Conservation (phyloP, 2,329 filamentous ascomycete genomes). For the Fusarium sp. region DNA sequence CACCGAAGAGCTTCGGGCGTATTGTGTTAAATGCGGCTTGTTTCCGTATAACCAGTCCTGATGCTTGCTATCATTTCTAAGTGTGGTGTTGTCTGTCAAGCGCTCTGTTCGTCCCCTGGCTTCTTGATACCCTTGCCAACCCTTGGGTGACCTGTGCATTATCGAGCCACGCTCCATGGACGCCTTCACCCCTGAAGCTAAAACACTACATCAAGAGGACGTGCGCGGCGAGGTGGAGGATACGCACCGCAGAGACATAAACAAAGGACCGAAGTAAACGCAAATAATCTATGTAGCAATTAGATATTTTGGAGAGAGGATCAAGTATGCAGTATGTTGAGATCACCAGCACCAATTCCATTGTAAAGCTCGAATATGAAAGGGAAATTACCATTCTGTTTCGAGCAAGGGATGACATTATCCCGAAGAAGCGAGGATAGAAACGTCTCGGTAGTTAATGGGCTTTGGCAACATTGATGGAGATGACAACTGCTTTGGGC, state of each 20-base stretch:
- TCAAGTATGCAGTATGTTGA: neutral
- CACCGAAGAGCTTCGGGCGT: neutral
- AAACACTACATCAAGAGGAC: conserved; percentile 12
- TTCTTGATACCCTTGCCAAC: conserved; percentile 16
- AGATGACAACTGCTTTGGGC: conserved; percentile 22
- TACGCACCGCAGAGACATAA: conserved; percentile 5
- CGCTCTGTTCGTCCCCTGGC: conserved; percentile 9
- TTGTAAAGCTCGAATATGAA: neutral
- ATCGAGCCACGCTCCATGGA: conserved; percentile 29
- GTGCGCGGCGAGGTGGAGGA: conserved; percentile 17
- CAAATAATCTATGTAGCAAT: neutral
- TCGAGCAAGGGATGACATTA: conserved; percentile 1
- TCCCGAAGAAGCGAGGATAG: neutral
- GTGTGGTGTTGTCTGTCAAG: neutral
- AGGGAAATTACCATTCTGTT: conserved; percentile 1
- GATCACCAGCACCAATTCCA: neutral
- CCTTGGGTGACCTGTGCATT: conserved; percentile 16
- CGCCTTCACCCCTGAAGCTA: conserved; percentile 35
- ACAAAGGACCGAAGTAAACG: conserved; percentile 25
- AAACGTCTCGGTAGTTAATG: conserved; percentile 21
- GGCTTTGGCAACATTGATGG: neutral
- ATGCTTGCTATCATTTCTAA: conserved; percentile 5
- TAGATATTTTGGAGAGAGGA: neutral
- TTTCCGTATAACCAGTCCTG: neutral
- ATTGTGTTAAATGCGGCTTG: neutral